Conservation (phyloP, 73 alveolate genomes). For the Stentor roeselii region DNA sequence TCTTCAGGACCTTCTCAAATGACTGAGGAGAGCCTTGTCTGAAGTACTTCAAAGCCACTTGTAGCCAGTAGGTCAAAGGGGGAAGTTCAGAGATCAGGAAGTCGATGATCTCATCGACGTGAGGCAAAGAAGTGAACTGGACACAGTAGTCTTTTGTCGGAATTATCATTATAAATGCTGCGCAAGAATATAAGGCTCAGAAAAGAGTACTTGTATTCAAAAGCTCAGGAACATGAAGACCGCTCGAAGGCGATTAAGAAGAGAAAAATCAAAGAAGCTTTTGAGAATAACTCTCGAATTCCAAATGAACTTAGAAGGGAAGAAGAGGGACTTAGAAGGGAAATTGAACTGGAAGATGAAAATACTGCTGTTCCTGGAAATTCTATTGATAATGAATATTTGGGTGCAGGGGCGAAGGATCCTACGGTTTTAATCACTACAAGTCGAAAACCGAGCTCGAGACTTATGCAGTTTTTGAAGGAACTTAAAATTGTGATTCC, state of each 20-base stretch:
- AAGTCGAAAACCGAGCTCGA: constrained; percentile 86
- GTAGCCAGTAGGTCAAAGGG: constrained; percentile 20
- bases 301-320: constrained; percentile 94
- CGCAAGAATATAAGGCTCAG: constrained; percentile 95
- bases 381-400: constrained; percentile 98
- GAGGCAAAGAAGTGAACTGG: neutral
- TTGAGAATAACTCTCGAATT: constrained; percentile 78
- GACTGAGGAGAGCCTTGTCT: neutral
- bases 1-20: neutral
- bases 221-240: constrained; percentile 43
- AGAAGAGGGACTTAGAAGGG: constrained; percentile 51
- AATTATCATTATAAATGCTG: constrained; percentile 72
- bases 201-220: constrained; percentile 92
- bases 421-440: constrained; percentile 96
- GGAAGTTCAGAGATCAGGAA: constrained; percentile 18
- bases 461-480: constrained; percentile 91
- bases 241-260: constrained; percentile 59
- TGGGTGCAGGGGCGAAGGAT: constrained; percentile 57
- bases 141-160: neutral
- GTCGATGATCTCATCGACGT: constrained; percentile 2
- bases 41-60: constrained; percentile 15
- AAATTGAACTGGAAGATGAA: constrained; percentile 60
- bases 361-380: constrained; percentile 78
- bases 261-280: constrained; percentile 80
- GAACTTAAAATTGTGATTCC: constrained; percentile 88